A percentile compares a stretch with the other conserved stretches of the same genome.
Conservation (phyloP, 441 rosid genomes). For the Euphorbia celastroides region DNA sequence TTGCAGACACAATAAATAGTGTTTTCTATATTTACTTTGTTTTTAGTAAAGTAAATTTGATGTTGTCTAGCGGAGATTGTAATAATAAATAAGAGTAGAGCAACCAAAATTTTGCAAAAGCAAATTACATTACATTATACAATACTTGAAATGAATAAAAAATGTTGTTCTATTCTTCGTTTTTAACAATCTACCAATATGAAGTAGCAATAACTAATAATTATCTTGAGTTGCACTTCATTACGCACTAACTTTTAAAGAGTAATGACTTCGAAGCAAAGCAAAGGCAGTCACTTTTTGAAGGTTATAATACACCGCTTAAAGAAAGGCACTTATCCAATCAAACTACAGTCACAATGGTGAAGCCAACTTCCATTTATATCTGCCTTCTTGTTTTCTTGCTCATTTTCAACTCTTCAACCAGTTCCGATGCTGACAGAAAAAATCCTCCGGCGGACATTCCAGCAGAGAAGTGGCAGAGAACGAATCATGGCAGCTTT, state of each 20-base stretch:
- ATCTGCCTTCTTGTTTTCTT: conserved; percentile 20
- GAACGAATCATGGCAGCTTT: conserved; percentile 42
- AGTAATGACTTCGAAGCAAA: conserved; percentile 34
- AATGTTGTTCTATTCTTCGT: no score
- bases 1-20: no score
- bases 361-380: conserved; percentile 17
- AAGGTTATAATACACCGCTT: conserved; percentile 15
- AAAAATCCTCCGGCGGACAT: conserved; percentile 1
- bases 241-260: neutral
- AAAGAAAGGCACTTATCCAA: neutral
- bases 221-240: neutral
- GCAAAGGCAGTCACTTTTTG: conserved; percentile 29
- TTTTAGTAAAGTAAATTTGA: no score
- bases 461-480: conserved; percentile 11
- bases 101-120: no score
- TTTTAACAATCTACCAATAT: no score
- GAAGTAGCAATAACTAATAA: no score
- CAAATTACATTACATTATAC: no score
- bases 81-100: no score
- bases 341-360: conserved; percentile 3
- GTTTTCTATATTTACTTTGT: no score
- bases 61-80: no score
- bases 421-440: neutral
- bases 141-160: no score
- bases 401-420: conserved; percentile 22